Evolutionary conservation across 148 eudicot genomes (phyloP), one percentile per base, ranked within the genome.

Genomic region (Talinum fruticosum): DNA sequence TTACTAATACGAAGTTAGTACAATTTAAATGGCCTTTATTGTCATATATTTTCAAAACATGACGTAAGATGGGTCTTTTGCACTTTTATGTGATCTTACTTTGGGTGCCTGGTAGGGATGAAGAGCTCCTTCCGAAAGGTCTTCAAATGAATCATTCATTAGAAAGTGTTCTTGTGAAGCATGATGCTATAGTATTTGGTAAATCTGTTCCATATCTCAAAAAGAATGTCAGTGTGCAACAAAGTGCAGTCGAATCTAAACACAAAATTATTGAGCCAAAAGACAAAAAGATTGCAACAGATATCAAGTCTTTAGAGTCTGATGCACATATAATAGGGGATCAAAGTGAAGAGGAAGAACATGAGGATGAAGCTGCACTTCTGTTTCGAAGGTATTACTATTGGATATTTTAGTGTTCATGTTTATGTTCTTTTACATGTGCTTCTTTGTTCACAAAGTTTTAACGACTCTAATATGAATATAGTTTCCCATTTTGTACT

Each of bases 111-210:
- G 68, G 70, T 85, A 92, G 97, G 81, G 97, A 92, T 78, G 98
- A 92, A 81, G 92, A 85, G 72, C 92, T 96, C 83, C 97, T 93
- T 68, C 85, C 79, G 49, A 88, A 80, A 82, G 99, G 99, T 73
- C 93, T 96, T 74, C 93, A 90, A 74, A 79, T 96, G 82, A 93
- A 96, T 82, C 97, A 96, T 81, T 73, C 73, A 44, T 71, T 96
- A 82, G 97, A 96, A 83, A 85, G 28, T 75, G 91, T 84, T 76
- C 87, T 96, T 66, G 91, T 92, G 19, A 91, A 83, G 81, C 94
- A 96, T 76, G 97, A 96, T 78, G 92, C 90, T 57, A 88, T 96
- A 80, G 96, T 94, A 76, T 87, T 89, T 23, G 97, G 99, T 77
- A 79, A 81, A 14, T 93, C 95, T 57, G 81, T 90, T 49, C 93